Percentiles rank a stretch among this genome's conserved stretches.
Evolutionary conservation across 352 stramenopile genomes (phyloP).

Genomic region (Phytophthora gonapodyides): DNA sequence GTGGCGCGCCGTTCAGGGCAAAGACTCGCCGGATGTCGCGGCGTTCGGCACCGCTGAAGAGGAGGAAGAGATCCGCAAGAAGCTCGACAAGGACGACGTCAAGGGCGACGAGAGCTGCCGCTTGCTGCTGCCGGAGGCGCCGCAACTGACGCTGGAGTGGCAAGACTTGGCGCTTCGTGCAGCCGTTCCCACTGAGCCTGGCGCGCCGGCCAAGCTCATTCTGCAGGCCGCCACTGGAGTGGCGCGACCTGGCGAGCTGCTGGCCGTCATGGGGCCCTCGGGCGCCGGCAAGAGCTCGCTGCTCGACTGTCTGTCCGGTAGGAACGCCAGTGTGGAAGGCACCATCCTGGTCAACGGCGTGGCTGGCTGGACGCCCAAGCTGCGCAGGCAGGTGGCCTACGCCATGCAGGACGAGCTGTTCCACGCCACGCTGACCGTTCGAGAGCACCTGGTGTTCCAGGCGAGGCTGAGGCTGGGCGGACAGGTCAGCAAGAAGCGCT

Average conservation of each 20-base stretch:
- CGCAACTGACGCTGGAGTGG: constrained; percentile 40
- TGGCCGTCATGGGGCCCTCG: constrained; percentile 65
- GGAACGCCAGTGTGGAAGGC: constrained; percentile 75
- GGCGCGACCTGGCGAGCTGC: constrained; percentile 48
- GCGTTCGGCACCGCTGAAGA: constrained; percentile 8
- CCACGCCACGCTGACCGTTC: constrained; percentile 84
- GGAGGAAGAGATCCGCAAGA: constrained; percentile 15
- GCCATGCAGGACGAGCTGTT: constrained; percentile 91
- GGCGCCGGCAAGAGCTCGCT: constrained; percentile 91
- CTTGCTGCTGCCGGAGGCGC: constrained; percentile 12
- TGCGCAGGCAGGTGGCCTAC: constrained; percentile 45
- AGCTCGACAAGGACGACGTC: not conserved
- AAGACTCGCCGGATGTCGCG: not conserved
- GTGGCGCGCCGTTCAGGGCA: constrained; percentile 17
- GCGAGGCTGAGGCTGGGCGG: constrained; percentile 71
- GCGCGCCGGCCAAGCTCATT: constrained; percentile 44
- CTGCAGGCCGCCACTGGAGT: constrained; percentile 49
- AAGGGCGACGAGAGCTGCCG: constrained; percentile 3
- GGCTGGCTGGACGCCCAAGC: constrained; percentile 33
- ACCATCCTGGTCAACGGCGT: constrained; percentile 63
- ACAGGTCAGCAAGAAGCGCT: constrained; percentile 22
- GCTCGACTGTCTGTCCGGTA: constrained; percentile 87
- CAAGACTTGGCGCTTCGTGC: constrained; percentile 36
- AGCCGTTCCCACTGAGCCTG: constrained; percentile 22
- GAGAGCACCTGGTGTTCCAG: constrained; percentile 84